phyloP scores from a whole-genome alignment of 129 eudicot species.

The Arctium lappa region DNA sequence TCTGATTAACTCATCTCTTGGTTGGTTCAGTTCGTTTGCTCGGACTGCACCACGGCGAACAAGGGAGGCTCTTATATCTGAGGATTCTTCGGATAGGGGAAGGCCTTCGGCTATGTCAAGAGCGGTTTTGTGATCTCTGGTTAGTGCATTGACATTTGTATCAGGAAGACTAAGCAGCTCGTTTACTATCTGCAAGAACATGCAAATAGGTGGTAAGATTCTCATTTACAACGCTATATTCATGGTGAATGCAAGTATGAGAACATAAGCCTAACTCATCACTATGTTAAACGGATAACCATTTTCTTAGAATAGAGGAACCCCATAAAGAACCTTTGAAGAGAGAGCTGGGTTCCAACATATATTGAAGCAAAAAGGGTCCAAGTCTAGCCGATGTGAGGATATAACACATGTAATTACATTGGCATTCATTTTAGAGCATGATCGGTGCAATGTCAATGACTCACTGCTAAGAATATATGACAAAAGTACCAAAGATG shows the following conservation, averaged over 20 bases:
- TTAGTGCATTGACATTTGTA: constrained; percentile 72
- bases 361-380: no score
- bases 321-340: no score
- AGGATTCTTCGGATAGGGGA: constrained; percentile 59
- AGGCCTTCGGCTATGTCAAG: constrained; percentile 92
- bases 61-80: constrained; percentile 47
- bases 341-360: no score
- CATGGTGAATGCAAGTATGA: not conserved
- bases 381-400: no score
- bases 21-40: constrained; percentile 83
- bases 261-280: no score
- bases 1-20: constrained; percentile 62
- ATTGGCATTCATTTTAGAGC: no score
- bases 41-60: constrained; percentile 65
- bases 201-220: not conserved
- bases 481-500: not conserved
- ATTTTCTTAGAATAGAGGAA: no score
- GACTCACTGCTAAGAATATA: no score
- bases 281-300: no score
- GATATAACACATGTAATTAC: no score
- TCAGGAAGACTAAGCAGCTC: constrained; percentile 69
- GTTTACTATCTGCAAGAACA: constrained; percentile 64
- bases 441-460: not conserved
- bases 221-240: not conserved
- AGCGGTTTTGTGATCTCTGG: constrained; percentile 76